A percentile compares a stretch with the other conserved stretches of the same genome.
Conservation (phyloP, 2,329 filamentous ascomycete species). For the Fusarium sororula region DNA sequence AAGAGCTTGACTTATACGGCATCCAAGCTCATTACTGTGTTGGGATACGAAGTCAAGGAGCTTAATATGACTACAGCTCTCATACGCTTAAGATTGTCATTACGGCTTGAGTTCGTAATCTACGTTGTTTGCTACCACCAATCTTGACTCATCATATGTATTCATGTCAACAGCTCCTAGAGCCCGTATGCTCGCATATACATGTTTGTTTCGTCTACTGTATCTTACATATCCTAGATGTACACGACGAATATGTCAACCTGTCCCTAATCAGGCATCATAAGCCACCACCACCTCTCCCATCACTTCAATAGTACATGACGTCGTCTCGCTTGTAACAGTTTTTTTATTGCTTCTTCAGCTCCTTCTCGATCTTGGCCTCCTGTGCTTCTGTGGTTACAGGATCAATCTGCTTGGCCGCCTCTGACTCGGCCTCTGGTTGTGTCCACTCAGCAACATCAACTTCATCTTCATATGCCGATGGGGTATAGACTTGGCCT, state of each 20-base stretch:
- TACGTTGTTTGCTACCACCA: background rate
- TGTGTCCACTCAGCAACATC: constrained; percentile 39
- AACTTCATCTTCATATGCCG: constrained; percentile 49
- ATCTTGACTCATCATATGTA: background rate
- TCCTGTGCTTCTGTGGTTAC: constrained; percentile 20
- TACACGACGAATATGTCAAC: constrained; percentile 35
- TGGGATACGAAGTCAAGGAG: background rate
- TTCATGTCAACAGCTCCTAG: background rate
- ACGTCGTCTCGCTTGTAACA: background rate
- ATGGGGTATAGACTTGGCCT: constrained; percentile 61
- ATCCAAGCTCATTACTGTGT: background rate
- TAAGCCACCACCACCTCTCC: background rate
- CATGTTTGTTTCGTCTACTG: constrained; percentile 22
- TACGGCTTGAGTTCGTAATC: background rate
- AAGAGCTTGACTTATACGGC: constrained; percentile 6
- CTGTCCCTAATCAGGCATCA: constrained; percentile 1
- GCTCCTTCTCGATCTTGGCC: constrained; percentile 36
- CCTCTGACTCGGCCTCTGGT: constrained; percentile 28
- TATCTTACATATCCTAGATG: constrained; percentile 43
- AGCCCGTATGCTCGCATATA: constrained; percentile 5
- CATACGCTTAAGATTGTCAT: background rate
- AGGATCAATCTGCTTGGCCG: constrained; percentile 24
- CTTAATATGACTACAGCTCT: background rate
- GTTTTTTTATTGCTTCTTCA: constrained; percentile 27
- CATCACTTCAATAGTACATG: constrained; percentile 24